Evolutionary conservation across 108 stramenopile genomes (phyloP).

Genomic region (Conticribra weissflogii): DNA sequence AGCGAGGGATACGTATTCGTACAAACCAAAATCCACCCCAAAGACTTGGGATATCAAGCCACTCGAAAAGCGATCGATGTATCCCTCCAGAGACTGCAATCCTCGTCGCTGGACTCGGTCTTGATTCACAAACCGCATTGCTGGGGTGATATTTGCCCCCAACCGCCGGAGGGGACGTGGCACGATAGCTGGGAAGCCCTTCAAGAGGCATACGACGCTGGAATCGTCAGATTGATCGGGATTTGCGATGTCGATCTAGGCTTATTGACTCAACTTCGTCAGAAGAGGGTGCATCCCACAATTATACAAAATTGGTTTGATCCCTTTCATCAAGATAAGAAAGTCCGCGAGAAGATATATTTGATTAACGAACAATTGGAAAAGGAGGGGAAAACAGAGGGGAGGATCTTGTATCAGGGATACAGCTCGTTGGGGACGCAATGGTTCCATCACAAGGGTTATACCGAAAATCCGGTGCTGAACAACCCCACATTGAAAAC

Average conservation of each 20-base stretch:
- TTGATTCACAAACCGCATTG: conserved; percentile 65
- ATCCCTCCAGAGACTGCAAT: conserved; percentile 32
- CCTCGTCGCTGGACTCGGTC: conserved; percentile 52
- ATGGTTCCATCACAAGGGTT: conserved; percentile 51
- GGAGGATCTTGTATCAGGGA: conserved; percentile 57
- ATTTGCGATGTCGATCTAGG: conserved; percentile 57
- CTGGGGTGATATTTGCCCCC: conserved; percentile 55
- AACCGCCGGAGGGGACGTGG: conserved; percentile 64
- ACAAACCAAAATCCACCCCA: conserved; percentile 66
- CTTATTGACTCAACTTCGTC: conserved; percentile 48
- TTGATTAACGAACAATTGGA: conserved; percentile 25
- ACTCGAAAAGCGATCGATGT: conserved; percentile 39
- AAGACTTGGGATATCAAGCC: conserved; percentile 59
- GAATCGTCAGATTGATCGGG: conserved; percentile 52
- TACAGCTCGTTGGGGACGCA: conserved; percentile 61
- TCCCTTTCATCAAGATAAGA: conserved; percentile 55
- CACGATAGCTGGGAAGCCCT: conserved; percentile 62
- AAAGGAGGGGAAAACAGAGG: conserved; percentile 11
- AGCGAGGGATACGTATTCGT: conserved; percentile 47
- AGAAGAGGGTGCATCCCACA: conserved; percentile 46
- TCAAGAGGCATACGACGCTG: conserved; percentile 52
- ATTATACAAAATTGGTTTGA: conserved; percentile 72
- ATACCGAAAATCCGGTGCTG: conserved; percentile 54
- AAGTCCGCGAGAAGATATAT: conserved; percentile 32
- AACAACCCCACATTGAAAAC: conserved; percentile 31